Evolutionary conservation across 2,329 filamentous ascomycete species (phyloP), one percentile per base, ranked within the genome.

Genomic region (Huntiella savannae): DNA sequence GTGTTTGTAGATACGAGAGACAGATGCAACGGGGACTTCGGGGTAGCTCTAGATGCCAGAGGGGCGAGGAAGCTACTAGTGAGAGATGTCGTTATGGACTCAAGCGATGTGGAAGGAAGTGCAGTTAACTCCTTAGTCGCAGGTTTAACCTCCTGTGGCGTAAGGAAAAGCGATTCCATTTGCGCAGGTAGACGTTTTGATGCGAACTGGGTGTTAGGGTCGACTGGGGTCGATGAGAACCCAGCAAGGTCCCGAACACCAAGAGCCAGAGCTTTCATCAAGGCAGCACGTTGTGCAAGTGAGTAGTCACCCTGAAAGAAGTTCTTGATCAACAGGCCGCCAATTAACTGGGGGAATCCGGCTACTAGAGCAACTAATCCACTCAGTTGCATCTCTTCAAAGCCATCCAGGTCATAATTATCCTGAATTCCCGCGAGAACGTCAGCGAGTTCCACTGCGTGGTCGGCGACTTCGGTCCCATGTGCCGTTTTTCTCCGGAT

Each of bases 241-340:
- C 91, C 87, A 1, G 85, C 84, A 7, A 98, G 62, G 60, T 96
- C 87, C 49, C 88, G 74, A 2, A 83, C 83, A 28, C 81, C 75
- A 0, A 98, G 64, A 0, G 87, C 88, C 3, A 98, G 65, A 0
- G 83, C 78, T 15, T 84, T 79, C 45, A 98, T 76, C 34, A 96
- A 70, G 0, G 82, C 75, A 5, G 81, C 82, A 35, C 91, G 73
- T 58, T 96, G 88, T 0, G 79, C 74, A 34, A 96, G 66, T 0
- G 87, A 94, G 60, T 91, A 87, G 57, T 98, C 91, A 12, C 87
- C 87, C 37, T 85, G 79, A 58, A 95, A 96, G 58, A 91, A 92
- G 0, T 82, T 80, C 48, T 78, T 76, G 3, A 81, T 77, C 49
- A 92, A 83, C 80, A 84, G 92, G 11, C 76, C 82, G 0, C 77